Evolutionary conservation across 1,284 basidiomycete genomes (phyloP), one percentile per base, ranked within the genome.

Genomic region (Naganishia sp.): DNA sequence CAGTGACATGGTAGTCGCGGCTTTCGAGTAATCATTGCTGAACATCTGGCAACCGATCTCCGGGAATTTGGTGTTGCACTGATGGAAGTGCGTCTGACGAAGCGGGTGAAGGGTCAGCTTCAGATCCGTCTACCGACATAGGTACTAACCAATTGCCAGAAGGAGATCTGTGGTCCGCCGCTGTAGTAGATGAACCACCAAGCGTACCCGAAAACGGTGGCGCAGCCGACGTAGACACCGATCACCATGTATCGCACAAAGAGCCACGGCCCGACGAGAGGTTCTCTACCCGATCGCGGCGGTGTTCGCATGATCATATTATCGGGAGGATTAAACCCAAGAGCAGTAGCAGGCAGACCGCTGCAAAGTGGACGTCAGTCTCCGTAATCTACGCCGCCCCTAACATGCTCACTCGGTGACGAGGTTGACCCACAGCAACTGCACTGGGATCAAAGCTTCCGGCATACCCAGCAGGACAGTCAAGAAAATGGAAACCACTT

Each of bases 381-480:
- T 13, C 31, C 13, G n/a, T 18, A 6, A 11, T 23, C 2, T 15
- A 2, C 13, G 21, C n/a, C 21, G 18, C 1, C 2, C 15, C 0
- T 25, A 43, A 32, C 15, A 2, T 2, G 42, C 69, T 63, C n/a
- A 69, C 65, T 80, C 79, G 55, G 93, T 96, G 69, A 95, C 90
- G 67, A 95, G 83, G 80, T 96, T 96, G 77, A 96, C 93, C 93
- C 94, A 98, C 54, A 99, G 87, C 51, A 99, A 83, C 83, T 99
- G 96, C 15, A 98, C 94, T 31, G 94, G 94, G 73, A 98, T 97
- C 68, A 99, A 83, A 63, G 95, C 95, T 79, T 99, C 96, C 21
- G 96, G 95, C 94, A 99, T 96, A 72, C 95, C 95, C 66, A 98
- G 83, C 53, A 98, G 83, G 28, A 98, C 95, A 3, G 95, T 98